Evolutionary conservation across 2,329 filamentous ascomycete genomes (phyloP), one percentile per base, ranked within the genome.

Genomic region (Leptographium galeiforme): DNA sequence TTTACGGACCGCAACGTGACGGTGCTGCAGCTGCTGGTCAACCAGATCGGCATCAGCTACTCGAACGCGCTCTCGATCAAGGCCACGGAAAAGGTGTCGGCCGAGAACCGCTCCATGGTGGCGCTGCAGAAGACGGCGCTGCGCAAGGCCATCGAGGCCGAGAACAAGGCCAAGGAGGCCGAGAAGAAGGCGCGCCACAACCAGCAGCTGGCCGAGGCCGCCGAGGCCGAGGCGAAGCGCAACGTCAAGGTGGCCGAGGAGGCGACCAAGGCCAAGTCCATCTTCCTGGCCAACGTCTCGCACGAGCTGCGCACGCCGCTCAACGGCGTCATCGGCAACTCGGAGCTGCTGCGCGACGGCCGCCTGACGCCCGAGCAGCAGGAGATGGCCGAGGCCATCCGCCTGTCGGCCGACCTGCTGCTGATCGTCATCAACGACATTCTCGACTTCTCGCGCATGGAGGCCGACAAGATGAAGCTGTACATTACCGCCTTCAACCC

Each of bases 371-470:
- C 75, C 55, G 87, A 94, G 57, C 87, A 94, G 66, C 75, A 82
- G 36, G 88, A 94, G 59, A 93, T 89, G 74, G 86, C 87, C 5
- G 88, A 94, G 63, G 91, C 88, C 16, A 93, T 94, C 53, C 81
- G 88, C 50, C 78, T 90, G 36, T 94, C 87, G 49, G 89, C 88
- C 0, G 89, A 96, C 63, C 81, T 93, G 16, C 71, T 96, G 14
- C 73, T 96, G 32, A 93, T 89, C 0, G 88, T 96, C 48, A 96
- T 96, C 70, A 96, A 96, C 63, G 91, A 97, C 63, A 95, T 96
- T 52, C 74, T 96, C 6, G 91, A 97, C 67, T 94, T 95, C 64
- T 95, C 89, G 33, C 94, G 95, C 67, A 89, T 93, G 71, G 89
- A 95, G 65, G 88, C 86, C 3, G 87, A 90, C 60, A 85, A 89